These are phyloP conservation scores for Hypholoma fasciculare DNA, from an alignment of 768 basidiomycete species.

Conservation along the genomic window DNA sequence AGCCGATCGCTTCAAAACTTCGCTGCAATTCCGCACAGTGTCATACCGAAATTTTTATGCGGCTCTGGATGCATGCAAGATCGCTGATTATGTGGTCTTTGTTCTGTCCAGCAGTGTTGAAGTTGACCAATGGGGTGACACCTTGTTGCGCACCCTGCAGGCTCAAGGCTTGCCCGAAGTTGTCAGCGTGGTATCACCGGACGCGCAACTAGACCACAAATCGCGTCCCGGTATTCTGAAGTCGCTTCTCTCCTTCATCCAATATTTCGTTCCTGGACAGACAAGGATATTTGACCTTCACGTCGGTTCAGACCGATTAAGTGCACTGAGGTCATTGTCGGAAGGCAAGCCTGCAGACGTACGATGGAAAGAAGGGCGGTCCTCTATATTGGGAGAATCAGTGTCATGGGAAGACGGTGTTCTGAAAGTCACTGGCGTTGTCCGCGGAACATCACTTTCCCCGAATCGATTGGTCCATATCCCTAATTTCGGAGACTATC, in stretches of 20 bases:
- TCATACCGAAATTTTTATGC: conserved; percentile 72
- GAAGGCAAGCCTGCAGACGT: conserved; percentile 83
- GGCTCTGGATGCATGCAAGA: conserved; percentile 82
- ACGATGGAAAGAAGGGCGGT: conserved; percentile 79
- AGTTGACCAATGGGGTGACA: conserved; percentile 86
- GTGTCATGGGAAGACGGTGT: conserved; percentile 61
- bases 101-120: conserved; percentile 80
- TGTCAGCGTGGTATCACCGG: conserved; percentile 69
- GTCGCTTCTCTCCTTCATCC: conserved; percentile 91
- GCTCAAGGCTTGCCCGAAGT: conserved; percentile 89
- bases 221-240: conserved; percentile 69
- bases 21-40: conserved; percentile 82
- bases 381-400: conserved; percentile 70
- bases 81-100: conserved; percentile 89
- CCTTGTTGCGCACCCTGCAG: conserved; percentile 82
- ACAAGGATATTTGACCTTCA: conserved; percentile 75
- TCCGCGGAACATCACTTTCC: conserved; percentile 78
- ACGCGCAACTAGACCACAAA: conserved; percentile 56
- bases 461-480: conserved; percentile 87
- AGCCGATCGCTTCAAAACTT: conserved; percentile 88
- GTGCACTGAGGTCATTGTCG: conserved; percentile 73
- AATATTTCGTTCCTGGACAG: conserved; percentile 90
- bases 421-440: conserved; percentile 78
- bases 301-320: conserved; percentile 62
- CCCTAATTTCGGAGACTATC: conserved; percentile 87